Evolutionary conservation across 2,329 filamentous ascomycete species (phyloP).

Genomic region (Fusarium liriodendri): DNA sequence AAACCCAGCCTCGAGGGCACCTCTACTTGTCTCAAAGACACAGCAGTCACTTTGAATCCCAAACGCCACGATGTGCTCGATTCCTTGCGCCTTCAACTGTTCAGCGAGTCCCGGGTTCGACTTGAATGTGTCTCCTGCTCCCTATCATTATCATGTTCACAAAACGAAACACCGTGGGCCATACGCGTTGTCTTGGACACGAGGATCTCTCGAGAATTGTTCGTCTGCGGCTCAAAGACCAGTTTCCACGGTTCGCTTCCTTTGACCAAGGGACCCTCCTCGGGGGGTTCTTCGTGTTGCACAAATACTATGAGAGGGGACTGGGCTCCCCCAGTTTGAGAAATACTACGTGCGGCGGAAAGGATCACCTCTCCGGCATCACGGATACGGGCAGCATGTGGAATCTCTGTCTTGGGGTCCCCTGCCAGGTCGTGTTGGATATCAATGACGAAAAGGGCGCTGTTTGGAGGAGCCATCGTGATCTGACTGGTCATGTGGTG

Average conservation of each 20-base stretch:
- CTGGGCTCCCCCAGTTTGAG: not conserved
- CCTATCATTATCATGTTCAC: not conserved
- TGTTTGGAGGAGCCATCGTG: not conserved
- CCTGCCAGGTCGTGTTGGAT: slow-evolving; percentile 20
- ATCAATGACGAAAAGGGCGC: slow-evolving; percentile 24
- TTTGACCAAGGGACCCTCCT: slow-evolving; percentile 8
- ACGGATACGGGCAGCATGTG: slow-evolving; percentile 10
- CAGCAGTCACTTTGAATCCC: slow-evolving; percentile 30
- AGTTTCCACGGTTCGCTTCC: slow-evolving; percentile 15
- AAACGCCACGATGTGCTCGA: slow-evolving; percentile 19
- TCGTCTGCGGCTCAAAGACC: slow-evolving; percentile 2
- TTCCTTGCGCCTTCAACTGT: not conserved
- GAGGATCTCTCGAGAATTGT: slow-evolving; percentile 1
- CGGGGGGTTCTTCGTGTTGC: slow-evolving; percentile 21
- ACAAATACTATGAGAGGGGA: slow-evolving; percentile 19
- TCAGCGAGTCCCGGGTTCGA: slow-evolving; percentile 10
- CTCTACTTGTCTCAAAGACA: slow-evolving; percentile 22
- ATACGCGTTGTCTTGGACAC: slow-evolving; percentile 15
- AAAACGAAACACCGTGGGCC: not conserved
- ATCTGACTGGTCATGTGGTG: not conserved
- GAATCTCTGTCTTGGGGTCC: slow-evolving; percentile 12
- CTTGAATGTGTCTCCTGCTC: slow-evolving; percentile 19
- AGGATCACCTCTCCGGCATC: slow-evolving; percentile 9
- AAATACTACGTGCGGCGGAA: not conserved
- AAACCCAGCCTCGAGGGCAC: slow-evolving; percentile 23